Evolutionary conservation across 176 grass and related monocot species (phyloP).

Genomic region (Ananas comosus): DNA sequence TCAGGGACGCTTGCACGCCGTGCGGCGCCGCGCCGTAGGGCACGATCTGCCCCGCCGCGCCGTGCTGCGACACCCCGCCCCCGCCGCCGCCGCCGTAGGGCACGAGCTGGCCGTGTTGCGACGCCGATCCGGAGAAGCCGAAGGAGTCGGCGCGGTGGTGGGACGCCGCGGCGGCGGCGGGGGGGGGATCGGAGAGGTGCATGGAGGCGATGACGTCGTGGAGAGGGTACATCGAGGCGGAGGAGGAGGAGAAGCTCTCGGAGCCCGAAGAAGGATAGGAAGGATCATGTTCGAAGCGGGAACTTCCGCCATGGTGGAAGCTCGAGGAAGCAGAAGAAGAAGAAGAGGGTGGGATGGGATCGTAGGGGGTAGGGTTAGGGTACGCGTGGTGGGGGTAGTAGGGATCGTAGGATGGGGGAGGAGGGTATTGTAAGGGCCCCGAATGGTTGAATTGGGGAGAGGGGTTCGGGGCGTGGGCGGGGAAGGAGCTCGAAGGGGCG

Average conservation of each 20-base stretch:
- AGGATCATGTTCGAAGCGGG: not conserved
- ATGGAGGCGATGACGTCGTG: conserved; percentile 36
- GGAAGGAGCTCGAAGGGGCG: conserved; percentile 34
- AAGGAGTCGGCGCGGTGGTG: conserved; percentile 16
- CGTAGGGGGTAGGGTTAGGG: conserved; percentile 14
- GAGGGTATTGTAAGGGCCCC: conserved; percentile 39
- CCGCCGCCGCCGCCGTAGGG: not conserved
- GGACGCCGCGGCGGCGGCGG: conserved; percentile 1
- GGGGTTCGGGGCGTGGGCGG: conserved; percentile 3
- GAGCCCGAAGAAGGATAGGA: not conserved
- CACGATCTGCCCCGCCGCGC: conserved; percentile 37
- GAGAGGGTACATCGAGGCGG: conserved; percentile 14
- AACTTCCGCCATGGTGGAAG: not conserved
- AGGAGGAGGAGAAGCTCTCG: not conserved
- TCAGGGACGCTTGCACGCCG: conserved; percentile 38
- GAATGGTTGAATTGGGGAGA: conserved; percentile 34
- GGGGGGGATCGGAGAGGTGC: conserved; percentile 27
- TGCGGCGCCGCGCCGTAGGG: conserved; percentile 28
- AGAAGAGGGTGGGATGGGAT: conserved; percentile 26
- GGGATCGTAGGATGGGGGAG: conserved; percentile 10
- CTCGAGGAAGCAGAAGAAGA: not conserved
- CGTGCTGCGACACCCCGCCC: not conserved
- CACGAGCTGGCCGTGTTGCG: not conserved
- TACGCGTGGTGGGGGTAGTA: conserved; percentile 27
- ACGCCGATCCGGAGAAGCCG: not conserved